Base-by-base conservation (phyloP, 805 yeast genomes). In the Zygosaccharomyces lentus region DNA sequence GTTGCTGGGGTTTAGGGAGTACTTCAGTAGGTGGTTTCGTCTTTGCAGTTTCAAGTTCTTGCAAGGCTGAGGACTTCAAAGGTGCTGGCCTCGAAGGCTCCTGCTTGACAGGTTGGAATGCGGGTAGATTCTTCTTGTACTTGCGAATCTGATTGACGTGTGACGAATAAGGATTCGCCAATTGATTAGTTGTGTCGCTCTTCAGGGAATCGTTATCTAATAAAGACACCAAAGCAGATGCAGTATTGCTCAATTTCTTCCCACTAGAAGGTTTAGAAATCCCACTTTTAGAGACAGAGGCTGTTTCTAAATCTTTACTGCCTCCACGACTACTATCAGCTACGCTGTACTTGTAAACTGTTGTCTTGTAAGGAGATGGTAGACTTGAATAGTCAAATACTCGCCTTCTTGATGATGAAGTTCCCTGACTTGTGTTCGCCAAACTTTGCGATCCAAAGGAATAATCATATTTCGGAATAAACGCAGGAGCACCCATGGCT, bases 171-270 rank as follows among this genome's bases (percentile, higher is more conserved):
- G 79, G 79, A 50, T 75, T 74, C 10, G 73, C 68, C 26, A 67
- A 56, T 17, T 54, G 48, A n/a, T 58, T 49, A 12, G 47, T 24
- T 37, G 46, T 34, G 39, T 36, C 50, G 35, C 34, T 48, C 46
- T 17, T 43, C 2, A 44, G n/a, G 8, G 55, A 59, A 6, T 56
- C 54, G n/a, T 55, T 57, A 27, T 69, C 72, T n/a, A 75, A 54
- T 35, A 74, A 60, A 3, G 79, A 73, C 35, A 76, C 57, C 39
- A 77, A 61, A 1, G 80, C 73, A 42, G 75, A 65, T 1, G 81
- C 81, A 0, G 81, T 72, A 29, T 67, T 69, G 50, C 78, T 74
- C 43, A 72, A 45, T 47, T 65, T 67, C 49, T 66, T 64, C 12
- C 48, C 31, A 19, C 50, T 13, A 17, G 46, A 21, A 6, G 43